A percentile compares a stretch with the other conserved stretches of the same genome.
Evolutionary conservation across 2,329 filamentous ascomycete genomes (phyloP).

Genomic region (Rugonectria rugulosa): DNA sequence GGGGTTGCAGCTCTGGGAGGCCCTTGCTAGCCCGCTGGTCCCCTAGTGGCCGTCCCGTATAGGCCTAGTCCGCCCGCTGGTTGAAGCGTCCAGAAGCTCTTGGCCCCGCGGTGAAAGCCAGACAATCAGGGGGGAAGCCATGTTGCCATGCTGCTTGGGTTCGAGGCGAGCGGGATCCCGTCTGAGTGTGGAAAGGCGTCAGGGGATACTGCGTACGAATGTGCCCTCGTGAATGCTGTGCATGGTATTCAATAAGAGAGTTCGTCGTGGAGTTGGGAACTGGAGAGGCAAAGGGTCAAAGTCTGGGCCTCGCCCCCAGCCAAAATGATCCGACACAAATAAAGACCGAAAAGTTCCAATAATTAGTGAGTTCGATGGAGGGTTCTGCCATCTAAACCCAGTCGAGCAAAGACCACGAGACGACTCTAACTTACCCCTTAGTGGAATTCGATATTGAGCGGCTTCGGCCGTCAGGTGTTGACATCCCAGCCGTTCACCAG

Average conservation of each 20-base stretch:
- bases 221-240: too few species aligned
- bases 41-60: constrained; percentile 24
- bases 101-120: constrained; percentile 31
- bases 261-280: not conserved
- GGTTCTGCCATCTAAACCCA: constrained; percentile 2
- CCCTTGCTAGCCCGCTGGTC: constrained; percentile 28
- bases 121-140: constrained; percentile 27
- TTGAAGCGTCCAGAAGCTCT: constrained; percentile 31
- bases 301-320: not conserved
- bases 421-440: not conserved
- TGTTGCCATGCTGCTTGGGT: constrained; percentile 10
- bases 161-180: constrained; percentile 12
- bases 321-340: not conserved
- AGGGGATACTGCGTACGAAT: not conserved
- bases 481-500: constrained; percentile 9
- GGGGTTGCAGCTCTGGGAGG: too few species aligned
- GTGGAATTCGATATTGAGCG: not conserved
- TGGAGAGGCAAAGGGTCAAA: not conserved
- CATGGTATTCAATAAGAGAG: too few species aligned
- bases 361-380: constrained; percentile 2
- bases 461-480: constrained; percentile 10
- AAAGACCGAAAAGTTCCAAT: constrained; percentile 3
- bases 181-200: constrained; percentile 8
- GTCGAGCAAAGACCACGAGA: constrained; percentile 3
- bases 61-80: constrained; percentile 32